Evolutionary conservation across 345 rosid genomes (phyloP).

Genomic region (Gossypioides kirkii): DNA sequence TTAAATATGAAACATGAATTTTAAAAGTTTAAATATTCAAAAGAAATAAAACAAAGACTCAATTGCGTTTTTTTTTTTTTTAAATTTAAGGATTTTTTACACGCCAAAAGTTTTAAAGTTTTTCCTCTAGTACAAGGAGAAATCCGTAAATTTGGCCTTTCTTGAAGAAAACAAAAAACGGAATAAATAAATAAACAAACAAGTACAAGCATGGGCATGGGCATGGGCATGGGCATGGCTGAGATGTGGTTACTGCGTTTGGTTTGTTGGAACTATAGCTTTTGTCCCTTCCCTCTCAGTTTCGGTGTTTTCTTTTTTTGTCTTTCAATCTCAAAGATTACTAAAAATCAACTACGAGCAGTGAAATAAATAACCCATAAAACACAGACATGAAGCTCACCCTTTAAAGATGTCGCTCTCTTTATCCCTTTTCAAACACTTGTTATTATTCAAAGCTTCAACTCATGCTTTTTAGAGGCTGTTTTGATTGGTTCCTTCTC

Average conservation of each 20-base stretch:
- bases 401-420: slow-evolving; percentile 2
- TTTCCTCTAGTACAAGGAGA: not conserved
- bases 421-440: slow-evolving; percentile 11
- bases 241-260: not conserved
- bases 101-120: not conserved
- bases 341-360: not conserved
- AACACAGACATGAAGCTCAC: not conserved
- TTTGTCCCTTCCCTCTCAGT: not conserved
- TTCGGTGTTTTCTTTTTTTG: not conserved
- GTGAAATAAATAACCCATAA: not conserved
- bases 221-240: not conserved
- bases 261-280: not conserved
- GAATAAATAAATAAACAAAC: not conserved
- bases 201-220: not conserved
- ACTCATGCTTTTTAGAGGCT: slow-evolving; percentile 12
- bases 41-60: no score
- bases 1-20: no score
- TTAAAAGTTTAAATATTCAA: no score
- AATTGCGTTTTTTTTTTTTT: no score
- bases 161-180: not conserved
- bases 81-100: no score
- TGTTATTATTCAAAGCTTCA: slow-evolving; percentile 4
- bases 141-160: not conserved
- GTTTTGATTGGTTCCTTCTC: slow-evolving; percentile 10
- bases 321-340: slow-evolving; percentile 1